A percentile compares a stretch with the other conserved stretches of the same genome.
phyloP scores from a whole-genome alignment of 495 filamentous ascomycete species.

The Trichoderma erinaceum region DNA sequence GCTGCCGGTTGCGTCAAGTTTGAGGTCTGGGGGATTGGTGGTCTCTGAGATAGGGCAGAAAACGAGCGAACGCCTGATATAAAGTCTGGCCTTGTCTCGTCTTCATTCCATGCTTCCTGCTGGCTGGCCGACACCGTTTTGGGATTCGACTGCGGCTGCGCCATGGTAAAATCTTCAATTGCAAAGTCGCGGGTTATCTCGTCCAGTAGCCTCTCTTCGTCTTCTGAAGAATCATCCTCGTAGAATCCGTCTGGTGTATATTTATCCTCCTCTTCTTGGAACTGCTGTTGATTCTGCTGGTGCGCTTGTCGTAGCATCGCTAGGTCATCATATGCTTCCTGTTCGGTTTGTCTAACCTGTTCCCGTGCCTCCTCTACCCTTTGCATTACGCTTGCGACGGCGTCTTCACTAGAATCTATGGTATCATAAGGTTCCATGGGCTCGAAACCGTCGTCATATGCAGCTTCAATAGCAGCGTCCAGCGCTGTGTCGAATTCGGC shows the following conservation, averaged over 20 bases:
- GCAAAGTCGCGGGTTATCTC: constrained; percentile 86
- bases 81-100: constrained; percentile 38
- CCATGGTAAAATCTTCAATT: constrained; percentile 80
- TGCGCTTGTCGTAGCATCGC: constrained; percentile 50
- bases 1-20: constrained; percentile 24
- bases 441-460: constrained; percentile 89
- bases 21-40: constrained; percentile 28
- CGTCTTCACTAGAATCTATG: constrained; percentile 41
- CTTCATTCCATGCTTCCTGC: constrained; percentile 42
- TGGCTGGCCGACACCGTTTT: constrained; percentile 12
- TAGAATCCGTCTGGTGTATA: constrained; percentile 37
- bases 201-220: constrained; percentile 86
- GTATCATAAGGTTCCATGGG: constrained; percentile 51
- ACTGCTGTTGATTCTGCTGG: constrained; percentile 26
- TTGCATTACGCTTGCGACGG: constrained; percentile 54
- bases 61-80: constrained; percentile 39
- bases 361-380: constrained; percentile 76
- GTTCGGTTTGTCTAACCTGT: constrained; percentile 68
- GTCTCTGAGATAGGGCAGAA: constrained; percentile 69
- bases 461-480: constrained; percentile 92
- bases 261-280: constrained; percentile 34
- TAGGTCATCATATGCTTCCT: constrained; percentile 58
- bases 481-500: constrained; percentile 93
- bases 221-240: constrained; percentile 73
- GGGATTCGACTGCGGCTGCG: constrained; percentile 19